Conservation (phyloP, 2,329 filamentous ascomycete genomes). For the Neofusicoccum kwambonambiense region DNA sequence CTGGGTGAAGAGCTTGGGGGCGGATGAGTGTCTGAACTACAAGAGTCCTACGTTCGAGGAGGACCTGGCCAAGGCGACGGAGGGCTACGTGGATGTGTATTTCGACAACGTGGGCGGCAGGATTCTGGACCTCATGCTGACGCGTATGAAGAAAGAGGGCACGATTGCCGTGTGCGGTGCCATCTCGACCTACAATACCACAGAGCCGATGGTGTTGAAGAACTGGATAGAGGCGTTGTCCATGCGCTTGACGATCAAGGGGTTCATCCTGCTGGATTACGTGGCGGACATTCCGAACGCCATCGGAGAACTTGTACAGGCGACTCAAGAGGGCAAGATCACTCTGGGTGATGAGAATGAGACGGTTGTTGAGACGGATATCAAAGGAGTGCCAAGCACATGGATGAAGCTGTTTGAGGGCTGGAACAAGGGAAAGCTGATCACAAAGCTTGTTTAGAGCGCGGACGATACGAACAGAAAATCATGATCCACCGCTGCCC, state of each 20-base stretch:
- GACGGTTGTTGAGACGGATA: conserved; percentile 47
- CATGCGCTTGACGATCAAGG: conserved; percentile 45
- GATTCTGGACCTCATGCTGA: conserved; percentile 48
- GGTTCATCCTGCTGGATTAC: conserved; percentile 71
- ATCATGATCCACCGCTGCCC: no score
- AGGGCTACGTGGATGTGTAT: conserved; percentile 51
- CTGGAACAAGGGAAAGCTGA: background rate
- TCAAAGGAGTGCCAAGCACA: conserved; percentile 51
- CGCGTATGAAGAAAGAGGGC: conserved; percentile 41
- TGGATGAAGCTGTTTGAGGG: conserved; percentile 48
- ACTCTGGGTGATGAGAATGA: conserved; percentile 45
- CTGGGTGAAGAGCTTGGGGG: conserved; percentile 49
- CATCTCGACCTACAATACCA: conserved; percentile 43
- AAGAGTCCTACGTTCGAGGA: conserved; percentile 47
- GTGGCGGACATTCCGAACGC: background rate
- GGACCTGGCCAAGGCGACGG: conserved; percentile 48
- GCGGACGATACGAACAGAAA: background rate
- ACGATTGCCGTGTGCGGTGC: conserved; percentile 46
- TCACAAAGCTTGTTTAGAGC: background rate
- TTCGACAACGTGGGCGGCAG: conserved; percentile 53
- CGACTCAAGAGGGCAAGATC: conserved; percentile 47
- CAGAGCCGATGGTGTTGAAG: conserved; percentile 20
- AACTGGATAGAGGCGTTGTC: conserved; percentile 46
- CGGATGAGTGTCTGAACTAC: conserved; percentile 57
- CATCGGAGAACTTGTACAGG: conserved; percentile 23